These are phyloP conservation scores for Isochrysis galbana DNA, from an alignment of 78 protist species.

Conservation along the genomic window DNA sequence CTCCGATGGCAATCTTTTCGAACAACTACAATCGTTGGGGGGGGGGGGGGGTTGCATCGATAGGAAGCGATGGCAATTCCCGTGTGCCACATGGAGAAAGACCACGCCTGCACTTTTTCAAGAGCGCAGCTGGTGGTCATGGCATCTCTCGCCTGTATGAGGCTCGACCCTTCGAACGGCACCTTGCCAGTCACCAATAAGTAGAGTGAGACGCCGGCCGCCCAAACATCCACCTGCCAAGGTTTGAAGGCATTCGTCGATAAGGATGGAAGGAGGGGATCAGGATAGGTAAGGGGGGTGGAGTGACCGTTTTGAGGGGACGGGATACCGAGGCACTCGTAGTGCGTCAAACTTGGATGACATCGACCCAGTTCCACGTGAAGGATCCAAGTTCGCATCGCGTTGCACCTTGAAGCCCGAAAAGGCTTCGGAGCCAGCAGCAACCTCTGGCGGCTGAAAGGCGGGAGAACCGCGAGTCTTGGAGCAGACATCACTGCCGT, in stretches of 20 bases:
- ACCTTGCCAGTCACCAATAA: conserved; percentile 52
- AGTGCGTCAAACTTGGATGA: too few relatives aligned
- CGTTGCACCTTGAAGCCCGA: neutral
- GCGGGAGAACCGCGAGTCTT: conserved; percentile 78
- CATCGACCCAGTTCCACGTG: too few relatives aligned
- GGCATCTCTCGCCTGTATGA: too few relatives aligned
- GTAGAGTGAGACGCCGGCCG: conserved; percentile 60
- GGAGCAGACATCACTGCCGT: conserved; percentile 51
- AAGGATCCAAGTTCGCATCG: too few relatives aligned
- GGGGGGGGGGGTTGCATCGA: too few relatives aligned
- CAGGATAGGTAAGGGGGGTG: neutral
- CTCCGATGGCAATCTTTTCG: conserved; percentile 44
- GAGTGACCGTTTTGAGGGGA: neutral
- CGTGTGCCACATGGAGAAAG: too few relatives aligned
- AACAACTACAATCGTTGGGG: too few relatives aligned
- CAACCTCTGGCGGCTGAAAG: conserved; percentile 74
- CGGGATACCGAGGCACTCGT: neutral
- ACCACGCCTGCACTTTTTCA: too few relatives aligned
- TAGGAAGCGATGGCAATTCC: too few relatives aligned
- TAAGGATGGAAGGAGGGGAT: neutral
- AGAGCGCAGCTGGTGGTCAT: too few relatives aligned
- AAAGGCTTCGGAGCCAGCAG: conserved; percentile 10
- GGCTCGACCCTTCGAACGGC: conserved; percentile 57
- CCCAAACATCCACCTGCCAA: conserved; percentile 65
- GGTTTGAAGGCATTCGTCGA: neutral